Evolutionary conservation across 1,284 basidiomycete genomes (phyloP).

Genomic region (Cryptococcus maquisensis): DNA sequence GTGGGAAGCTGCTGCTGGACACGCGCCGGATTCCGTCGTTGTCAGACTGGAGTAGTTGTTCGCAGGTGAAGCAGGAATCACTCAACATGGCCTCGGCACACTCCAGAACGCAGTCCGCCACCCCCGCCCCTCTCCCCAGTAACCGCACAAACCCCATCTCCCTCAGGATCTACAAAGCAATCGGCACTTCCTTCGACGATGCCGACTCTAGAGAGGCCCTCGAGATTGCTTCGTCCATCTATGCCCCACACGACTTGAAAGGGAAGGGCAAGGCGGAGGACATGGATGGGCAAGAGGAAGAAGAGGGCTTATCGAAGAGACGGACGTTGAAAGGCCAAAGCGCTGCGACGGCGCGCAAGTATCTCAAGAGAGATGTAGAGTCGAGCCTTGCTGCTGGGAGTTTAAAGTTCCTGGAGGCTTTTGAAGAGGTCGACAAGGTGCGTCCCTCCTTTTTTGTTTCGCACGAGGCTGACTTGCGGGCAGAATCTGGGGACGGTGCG

Average conservation of each 20-base stretch:
- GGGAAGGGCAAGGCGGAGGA: conserved; percentile 48
- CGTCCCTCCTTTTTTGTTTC: conserved; percentile 28
- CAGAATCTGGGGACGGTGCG: conserved; percentile 77
- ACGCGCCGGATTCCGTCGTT: no score
- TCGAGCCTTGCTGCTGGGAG: conserved; percentile 72
- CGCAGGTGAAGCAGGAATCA: no score
- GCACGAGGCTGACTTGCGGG: background rate
- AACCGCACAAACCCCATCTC: conserved; percentile 61
- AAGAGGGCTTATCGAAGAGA: conserved; percentile 11
- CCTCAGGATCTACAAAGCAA: conserved; percentile 78
- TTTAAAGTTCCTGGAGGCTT: conserved; percentile 71
- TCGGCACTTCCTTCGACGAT: conserved; percentile 75
- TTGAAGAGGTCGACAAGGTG: conserved; percentile 82
- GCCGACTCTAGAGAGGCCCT: conserved; percentile 72
- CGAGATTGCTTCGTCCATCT: conserved; percentile 69
- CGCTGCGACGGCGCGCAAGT: conserved; percentile 64
- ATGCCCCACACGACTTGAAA: conserved; percentile 7
- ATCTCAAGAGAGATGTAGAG: conserved; percentile 79
- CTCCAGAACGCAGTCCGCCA: background rate
- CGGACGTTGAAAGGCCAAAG: conserved; percentile 37
- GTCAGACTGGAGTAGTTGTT: background rate
- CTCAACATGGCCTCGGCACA: background rate
- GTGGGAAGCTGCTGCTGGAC: no score
- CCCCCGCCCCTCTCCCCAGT: conserved; percentile 26
- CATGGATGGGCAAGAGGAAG: conserved; percentile 19